phyloP scores from a whole-genome alignment of 306 rosid genomes.

The Myrica gale region DNA sequence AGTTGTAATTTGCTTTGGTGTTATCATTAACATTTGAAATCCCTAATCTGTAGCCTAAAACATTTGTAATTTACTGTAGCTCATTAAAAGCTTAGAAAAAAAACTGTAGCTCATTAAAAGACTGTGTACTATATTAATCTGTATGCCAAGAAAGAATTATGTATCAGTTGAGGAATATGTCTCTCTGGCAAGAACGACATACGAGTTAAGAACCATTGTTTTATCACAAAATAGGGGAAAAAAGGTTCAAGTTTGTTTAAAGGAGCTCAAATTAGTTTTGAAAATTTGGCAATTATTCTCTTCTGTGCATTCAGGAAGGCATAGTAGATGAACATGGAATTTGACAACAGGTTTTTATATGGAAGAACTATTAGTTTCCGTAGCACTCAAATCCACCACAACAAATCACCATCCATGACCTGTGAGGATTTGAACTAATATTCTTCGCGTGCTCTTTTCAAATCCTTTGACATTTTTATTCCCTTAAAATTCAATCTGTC shows the following conservation, averaged over 20 bases:
- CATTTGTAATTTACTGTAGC: neutral
- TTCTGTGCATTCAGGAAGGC: neutral
- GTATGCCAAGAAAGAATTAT: neutral
- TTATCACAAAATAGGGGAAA: neutral
- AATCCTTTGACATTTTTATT: slow-evolving; percentile 4
- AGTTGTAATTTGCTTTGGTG: neutral
- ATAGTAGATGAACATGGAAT: neutral
- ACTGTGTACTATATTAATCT: neutral
- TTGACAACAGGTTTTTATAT: neutral
- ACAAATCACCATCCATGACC: neutral
- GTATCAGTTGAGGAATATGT: neutral
- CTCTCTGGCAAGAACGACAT: neutral
- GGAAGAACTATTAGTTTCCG: neutral
- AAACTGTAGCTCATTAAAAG: neutral
- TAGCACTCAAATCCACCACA: neutral
- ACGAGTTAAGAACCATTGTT: neutral
- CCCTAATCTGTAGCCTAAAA: neutral
- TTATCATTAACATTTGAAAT: neutral
- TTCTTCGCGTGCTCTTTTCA: neutral
- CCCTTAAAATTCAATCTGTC: neutral
- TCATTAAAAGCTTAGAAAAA: neutral
- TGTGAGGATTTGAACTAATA: neutral
- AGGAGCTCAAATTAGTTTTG: neutral
- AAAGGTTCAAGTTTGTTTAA: no score
- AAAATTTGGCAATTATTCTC: neutral